Evolutionary conservation across 169 alveolate species (phyloP), one percentile per base, ranked within the genome.

Genomic region (Toxoplasma gondii): DNA sequence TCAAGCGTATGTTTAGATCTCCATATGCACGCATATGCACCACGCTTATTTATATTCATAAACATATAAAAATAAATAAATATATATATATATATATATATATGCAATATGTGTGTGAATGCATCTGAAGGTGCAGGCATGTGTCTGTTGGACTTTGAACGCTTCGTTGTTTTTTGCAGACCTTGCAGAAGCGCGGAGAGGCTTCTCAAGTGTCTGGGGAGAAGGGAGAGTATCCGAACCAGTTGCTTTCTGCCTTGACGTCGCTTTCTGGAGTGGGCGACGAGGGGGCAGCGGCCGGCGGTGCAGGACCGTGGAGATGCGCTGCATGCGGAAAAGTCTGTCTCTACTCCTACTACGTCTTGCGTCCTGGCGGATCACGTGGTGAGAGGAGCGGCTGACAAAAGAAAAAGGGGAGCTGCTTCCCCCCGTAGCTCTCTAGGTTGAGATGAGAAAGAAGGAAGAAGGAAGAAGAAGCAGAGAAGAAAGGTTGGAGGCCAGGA

Each of bases 261-360:
- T 2, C n/a, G 17, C 84, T n/a, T 36, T 83, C 12, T 78, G 39
- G 38, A 12, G 81, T 22, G 83, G 54, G 39, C 31, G 92, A 88
- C 49, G 34, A 49, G 49, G 36, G 81, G 9, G 83, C 90, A 91
- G 49, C 95, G 83, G n/a, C 64, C 0, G 45, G 69, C 17, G 88
- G 92, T 64, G 43, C 34, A 19, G 95, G 95, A 5, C 95, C 95
- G 0, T 83, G 93, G 95, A 91, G 93, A 80, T 96, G 97, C 93
- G 95, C 92, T 41, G 74, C 96, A 43, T 96, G 97, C 84, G 96
- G 96, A n/a, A 96, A 96, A 45, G 41, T 96, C 39, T 96, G 97
- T 74, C 88, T 96, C 34, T 96, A 96, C 82, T 94, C 96, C 36
- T 96, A 94, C 94, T 96, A 96, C 64, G 92, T 96, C 70, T 91